A percentile compares a stretch with the other conserved stretches of the same genome.
phyloP scores from a whole-genome alignment of 164 flowering plant genomes.

The Vitis amurensis region DNA sequence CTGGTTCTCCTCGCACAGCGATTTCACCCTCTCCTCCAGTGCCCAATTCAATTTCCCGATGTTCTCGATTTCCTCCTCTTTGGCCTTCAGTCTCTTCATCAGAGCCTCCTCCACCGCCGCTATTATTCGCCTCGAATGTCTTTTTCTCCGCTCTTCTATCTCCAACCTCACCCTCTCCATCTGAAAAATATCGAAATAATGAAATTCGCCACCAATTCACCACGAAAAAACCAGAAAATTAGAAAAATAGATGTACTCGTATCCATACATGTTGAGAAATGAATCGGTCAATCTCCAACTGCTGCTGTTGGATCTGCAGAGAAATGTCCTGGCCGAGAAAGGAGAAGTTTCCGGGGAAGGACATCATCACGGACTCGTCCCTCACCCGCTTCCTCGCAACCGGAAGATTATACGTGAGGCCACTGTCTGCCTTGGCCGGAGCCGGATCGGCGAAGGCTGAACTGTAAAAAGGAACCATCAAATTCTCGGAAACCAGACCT shows the following conservation, averaged over 20 bases:
- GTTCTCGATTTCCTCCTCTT: conserved; percentile 46
- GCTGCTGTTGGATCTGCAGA: conserved; percentile 58
- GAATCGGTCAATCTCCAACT: conserved; percentile 58
- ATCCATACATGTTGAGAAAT: conserved; percentile 63
- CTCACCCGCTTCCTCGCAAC: no score
- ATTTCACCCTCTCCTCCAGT: background rate
- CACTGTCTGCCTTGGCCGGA: no score
- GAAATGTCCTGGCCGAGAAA: conserved; percentile 72
- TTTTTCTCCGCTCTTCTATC: conserved; percentile 45
- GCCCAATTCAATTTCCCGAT: conserved; percentile 3
- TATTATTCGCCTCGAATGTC: conserved; percentile 40
- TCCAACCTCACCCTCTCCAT: conserved; percentile 60
- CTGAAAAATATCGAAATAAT: conserved; percentile 28
- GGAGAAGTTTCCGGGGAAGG: conserved; percentile 11
- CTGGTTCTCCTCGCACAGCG: background rate
- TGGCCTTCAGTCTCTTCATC: conserved; percentile 47
- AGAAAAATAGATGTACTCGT: background rate
- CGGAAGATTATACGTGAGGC: no score
- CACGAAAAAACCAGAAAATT: background rate
- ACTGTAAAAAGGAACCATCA: no score
- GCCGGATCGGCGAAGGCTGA: no score
- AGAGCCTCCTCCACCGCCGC: conserved; percentile 45
- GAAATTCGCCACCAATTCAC: background rate
- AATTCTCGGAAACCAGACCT: no score
- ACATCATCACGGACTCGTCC: no score